These are phyloP conservation scores for Eragrostis curvula DNA, from an alignment of 176 grass and related monocot genomes.

Conservation along the genomic window DNA sequence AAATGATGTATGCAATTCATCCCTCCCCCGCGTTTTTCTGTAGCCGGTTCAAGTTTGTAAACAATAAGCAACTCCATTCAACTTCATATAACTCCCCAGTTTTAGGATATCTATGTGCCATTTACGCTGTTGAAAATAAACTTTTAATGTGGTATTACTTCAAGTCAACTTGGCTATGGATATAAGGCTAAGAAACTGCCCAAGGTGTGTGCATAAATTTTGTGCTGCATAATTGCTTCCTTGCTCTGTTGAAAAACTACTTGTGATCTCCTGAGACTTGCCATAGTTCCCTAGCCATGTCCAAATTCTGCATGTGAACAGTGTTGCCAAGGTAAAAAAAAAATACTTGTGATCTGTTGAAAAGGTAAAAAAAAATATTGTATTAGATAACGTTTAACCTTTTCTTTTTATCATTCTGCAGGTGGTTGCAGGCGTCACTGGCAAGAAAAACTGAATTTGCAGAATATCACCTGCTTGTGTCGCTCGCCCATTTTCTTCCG, in stretches of 20 bases:
- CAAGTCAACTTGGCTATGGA: not conserved
- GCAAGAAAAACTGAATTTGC: conserved; percentile 51
- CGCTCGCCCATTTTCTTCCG: conserved; percentile 12
- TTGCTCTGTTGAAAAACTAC: not conserved
- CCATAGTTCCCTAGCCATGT: not conserved
- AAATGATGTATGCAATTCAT: conserved; percentile 67
- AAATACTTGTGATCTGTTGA: not conserved
- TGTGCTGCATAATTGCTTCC: not conserved
- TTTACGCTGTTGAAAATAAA: not conserved
- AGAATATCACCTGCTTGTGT: not conserved
- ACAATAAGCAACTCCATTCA: not conserved
- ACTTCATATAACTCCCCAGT: not conserved
- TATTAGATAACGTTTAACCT: not conserved
- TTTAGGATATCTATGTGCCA: not conserved
- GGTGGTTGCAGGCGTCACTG: conserved; percentile 86
- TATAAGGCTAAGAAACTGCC: not conserved
- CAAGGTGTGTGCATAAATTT: not conserved
- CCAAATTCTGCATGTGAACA: not conserved
- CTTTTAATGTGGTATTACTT: not conserved
- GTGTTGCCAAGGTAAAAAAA: not conserved
- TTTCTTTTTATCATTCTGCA: conserved; percentile 30
- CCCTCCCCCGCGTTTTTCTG: not conserved
- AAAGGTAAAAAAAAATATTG: not conserved
- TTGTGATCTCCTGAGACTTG: no score
- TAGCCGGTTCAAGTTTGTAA: not conserved